Conservation (phyloP, 805 yeast genomes). For the Wickerhamomyces canadensis region DNA sequence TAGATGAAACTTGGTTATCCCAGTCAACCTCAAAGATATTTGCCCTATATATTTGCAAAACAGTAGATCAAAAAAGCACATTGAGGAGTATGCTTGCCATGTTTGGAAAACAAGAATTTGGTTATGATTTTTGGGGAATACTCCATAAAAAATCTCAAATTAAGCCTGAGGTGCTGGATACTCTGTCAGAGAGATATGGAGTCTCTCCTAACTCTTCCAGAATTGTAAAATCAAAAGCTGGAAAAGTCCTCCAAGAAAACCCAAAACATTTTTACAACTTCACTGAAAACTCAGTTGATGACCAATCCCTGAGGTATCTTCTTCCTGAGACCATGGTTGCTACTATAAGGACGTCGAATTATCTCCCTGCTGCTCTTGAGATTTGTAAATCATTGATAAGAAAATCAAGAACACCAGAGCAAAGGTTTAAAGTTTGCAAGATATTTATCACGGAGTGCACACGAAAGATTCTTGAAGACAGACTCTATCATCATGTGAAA, state of each 20-base stretch:
- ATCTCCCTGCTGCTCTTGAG: slow-evolving; percentile 2
- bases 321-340: slow-evolving; percentile 10
- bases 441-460: slow-evolving; percentile 3
- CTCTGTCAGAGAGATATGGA: background rate
- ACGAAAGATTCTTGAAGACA: background rate
- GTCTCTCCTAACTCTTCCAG: background rate
- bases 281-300: slow-evolving; percentile 4
- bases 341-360: slow-evolving; percentile 3
- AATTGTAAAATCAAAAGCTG: slow-evolving; percentile 7
- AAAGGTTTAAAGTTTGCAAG: slow-evolving; percentile 1
- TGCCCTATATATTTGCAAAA: slow-evolving; percentile 10
- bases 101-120: slow-evolving; percentile 6
- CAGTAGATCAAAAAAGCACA: slow-evolving; percentile 1
- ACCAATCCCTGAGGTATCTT: slow-evolving; percentile 3
- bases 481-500: slow-evolving; percentile 4
- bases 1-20: slow-evolving; percentile 10
- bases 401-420: background rate
- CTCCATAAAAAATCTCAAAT: slow-evolving; percentile 9
- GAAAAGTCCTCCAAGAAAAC: slow-evolving; percentile 5
- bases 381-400: slow-evolving; percentile 1
- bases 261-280: slow-evolving; percentile 11
- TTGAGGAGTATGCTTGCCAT: background rate
- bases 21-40: slow-evolving; percentile 9
- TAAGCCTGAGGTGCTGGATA: slow-evolving; percentile 5
- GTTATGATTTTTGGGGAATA: slow-evolving; percentile 11